Percentiles rank a stretch among this genome's conserved stretches.
Conservation (phyloP, 441 rosid genomes). For the Gossypium gossypioides region DNA sequence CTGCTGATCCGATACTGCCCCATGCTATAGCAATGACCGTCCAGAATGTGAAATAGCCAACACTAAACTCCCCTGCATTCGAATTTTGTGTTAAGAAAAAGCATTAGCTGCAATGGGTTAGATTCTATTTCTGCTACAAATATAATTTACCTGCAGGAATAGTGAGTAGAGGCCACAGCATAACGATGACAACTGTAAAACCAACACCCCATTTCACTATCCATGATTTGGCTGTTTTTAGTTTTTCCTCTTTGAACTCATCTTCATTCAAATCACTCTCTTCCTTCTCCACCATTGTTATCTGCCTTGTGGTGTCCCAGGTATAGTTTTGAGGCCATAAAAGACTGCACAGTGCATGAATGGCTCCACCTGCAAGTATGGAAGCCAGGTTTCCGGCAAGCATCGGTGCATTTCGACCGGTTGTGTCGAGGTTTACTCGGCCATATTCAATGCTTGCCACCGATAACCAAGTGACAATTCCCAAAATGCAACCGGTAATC, state of each 20-base stretch:
- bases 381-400: slow-evolving; percentile 83
- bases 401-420: slow-evolving; percentile 82
- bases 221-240: slow-evolving; percentile 62
- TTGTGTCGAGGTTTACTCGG: slow-evolving; percentile 54
- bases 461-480: slow-evolving; percentile 63
- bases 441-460: slow-evolving; percentile 59
- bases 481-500: slow-evolving; percentile 54
- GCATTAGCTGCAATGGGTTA: neutral
- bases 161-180: slow-evolving; percentile 69
- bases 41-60: slow-evolving; percentile 86
- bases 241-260: slow-evolving; percentile 71
- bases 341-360: slow-evolving; percentile 60
- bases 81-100: neutral
- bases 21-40: slow-evolving; percentile 68
- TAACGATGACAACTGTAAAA: slow-evolving; percentile 56
- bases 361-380: slow-evolving; percentile 58
- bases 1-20: slow-evolving; percentile 71
- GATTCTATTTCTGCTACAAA: neutral
- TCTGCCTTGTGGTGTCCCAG: slow-evolving; percentile 75
- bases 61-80: slow-evolving; percentile 47
- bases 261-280: slow-evolving; percentile 36
- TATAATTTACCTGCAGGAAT: slow-evolving; percentile 59
- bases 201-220: slow-evolving; percentile 76
- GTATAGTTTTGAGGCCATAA: slow-evolving; percentile 63
- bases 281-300: slow-evolving; percentile 68